Evolutionary conservation across 768 basidiomycete species (phyloP).

Genomic region (Kondoa malvinella): DNA sequence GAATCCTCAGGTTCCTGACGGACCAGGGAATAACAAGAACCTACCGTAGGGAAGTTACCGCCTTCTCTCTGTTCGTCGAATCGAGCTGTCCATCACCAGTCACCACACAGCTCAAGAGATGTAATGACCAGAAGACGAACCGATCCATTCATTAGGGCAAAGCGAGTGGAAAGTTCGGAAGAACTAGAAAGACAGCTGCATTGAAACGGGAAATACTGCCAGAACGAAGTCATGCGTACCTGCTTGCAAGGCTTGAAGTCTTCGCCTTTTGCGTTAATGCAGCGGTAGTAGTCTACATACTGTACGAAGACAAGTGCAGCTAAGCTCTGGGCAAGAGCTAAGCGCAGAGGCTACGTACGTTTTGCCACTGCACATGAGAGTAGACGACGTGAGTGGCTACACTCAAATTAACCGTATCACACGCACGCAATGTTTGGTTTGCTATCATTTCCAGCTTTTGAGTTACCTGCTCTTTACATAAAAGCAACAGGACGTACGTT

Average conservation of each 20-base stretch:
- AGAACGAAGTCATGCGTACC: slow-evolving; percentile 19
- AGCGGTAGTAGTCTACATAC: slow-evolving; percentile 90
- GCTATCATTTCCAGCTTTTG: slow-evolving; percentile 55
- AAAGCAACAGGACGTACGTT: slow-evolving; percentile 50
- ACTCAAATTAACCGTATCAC: background rate
- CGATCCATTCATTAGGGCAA: slow-evolving; percentile 95
- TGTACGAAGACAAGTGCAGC: slow-evolving; percentile 49
- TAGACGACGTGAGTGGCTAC: background rate
- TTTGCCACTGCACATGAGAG: slow-evolving; percentile 6
- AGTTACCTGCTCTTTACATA: background rate
- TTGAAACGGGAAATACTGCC: background rate
- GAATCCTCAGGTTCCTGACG: background rate
- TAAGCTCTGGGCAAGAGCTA: background rate
- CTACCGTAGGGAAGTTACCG: slow-evolving; percentile 29
- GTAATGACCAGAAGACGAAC: slow-evolving; percentile 14
- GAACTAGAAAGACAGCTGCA: slow-evolving; percentile 38
- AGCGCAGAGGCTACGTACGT: slow-evolving; percentile 3
- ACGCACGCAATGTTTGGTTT: slow-evolving; percentile 84
- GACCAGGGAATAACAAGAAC: background rate
- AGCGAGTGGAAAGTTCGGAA: slow-evolving; percentile 86
- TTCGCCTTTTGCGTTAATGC: slow-evolving; percentile 88
- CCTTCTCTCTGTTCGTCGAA: slow-evolving; percentile 91
- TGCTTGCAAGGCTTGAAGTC: slow-evolving; percentile 98
- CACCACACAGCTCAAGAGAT: background rate
- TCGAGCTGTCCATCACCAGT: slow-evolving; percentile 40